Evolutionary conservation across 495 filamentous ascomycete genomes (phyloP).

Genomic region (Neurospora sp.): DNA sequence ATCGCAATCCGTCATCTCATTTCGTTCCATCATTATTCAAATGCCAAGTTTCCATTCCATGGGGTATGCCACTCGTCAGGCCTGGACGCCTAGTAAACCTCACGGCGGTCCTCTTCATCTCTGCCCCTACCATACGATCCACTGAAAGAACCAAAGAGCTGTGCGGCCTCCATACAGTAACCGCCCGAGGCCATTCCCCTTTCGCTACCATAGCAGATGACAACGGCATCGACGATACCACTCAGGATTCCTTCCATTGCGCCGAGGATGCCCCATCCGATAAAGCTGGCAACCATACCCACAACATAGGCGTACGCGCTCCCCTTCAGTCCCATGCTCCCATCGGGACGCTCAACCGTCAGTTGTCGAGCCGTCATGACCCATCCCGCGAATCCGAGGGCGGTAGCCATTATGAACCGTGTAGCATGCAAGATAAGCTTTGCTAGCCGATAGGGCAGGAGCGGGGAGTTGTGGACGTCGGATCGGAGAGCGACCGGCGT

Average conservation of each 20-base stretch:
- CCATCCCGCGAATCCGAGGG: slow-evolving; percentile 93
- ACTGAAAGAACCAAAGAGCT: slow-evolving; percentile 50
- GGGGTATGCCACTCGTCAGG: background rate
- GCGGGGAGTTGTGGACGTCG: slow-evolving; percentile 33
- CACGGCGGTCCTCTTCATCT: background rate
- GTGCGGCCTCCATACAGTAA: slow-evolving; percentile 80
- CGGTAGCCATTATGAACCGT: slow-evolving; percentile 77
- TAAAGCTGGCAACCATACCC: slow-evolving; percentile 79
- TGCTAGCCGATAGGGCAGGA: slow-evolving; percentile 70
- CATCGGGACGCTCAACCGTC: slow-evolving; percentile 37
- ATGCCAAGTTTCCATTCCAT: background rate
- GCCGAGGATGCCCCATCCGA: slow-evolving; percentile 92
- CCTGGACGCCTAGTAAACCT: background rate
- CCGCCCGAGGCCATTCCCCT: slow-evolving; percentile 55
- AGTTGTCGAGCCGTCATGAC: slow-evolving; percentile 79
- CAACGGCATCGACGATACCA: slow-evolving; percentile 81
- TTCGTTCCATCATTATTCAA: background rate
- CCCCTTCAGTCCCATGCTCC: slow-evolving; percentile 47
- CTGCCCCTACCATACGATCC: background rate
- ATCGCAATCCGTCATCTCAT: background rate
- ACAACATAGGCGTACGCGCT: slow-evolving; percentile 94
- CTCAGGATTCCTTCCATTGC: slow-evolving; percentile 89
- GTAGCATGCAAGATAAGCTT: slow-evolving; percentile 88
- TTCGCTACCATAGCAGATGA: slow-evolving; percentile 92
- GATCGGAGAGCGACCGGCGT: slow-evolving; percentile 47